Evolutionary conservation across 768 basidiomycete genomes (phyloP).

Genomic region (Neoboletus brunneissimus): DNA sequence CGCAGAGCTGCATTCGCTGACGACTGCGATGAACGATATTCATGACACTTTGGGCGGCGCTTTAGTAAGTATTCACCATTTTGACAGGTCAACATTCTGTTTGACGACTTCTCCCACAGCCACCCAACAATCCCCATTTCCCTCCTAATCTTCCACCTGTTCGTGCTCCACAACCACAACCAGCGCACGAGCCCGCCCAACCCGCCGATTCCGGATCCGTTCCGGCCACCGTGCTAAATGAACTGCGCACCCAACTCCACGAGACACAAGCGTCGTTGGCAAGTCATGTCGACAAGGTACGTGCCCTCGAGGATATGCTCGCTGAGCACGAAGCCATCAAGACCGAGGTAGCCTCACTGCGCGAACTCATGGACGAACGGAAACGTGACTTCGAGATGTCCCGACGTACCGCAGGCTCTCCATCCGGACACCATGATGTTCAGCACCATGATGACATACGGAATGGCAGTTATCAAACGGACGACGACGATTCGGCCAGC

Average conservation of each 20-base stretch:
- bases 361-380: constrained; percentile 69
- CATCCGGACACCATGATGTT: constrained; percentile 22
- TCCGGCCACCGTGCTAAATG: constrained; percentile 39
- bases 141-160: constrained; percentile 67
- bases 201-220: constrained; percentile 25
- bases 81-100: background rate
- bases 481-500: constrained; percentile 72
- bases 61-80: constrained; percentile 48
- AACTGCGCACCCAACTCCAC: constrained; percentile 78
- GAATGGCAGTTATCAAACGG: constrained; percentile 34
- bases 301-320: constrained; percentile 76
- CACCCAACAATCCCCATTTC: constrained; percentile 58
- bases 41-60: constrained; percentile 87
- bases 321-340: constrained; percentile 84
- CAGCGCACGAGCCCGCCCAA: constrained; percentile 26
- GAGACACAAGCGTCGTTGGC: constrained; percentile 81
- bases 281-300: constrained; percentile 78
- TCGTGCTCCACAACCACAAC: constrained; percentile 38
- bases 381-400: constrained; percentile 46
- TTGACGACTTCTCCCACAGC: constrained; percentile 39
- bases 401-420: constrained; percentile 21
- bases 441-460: constrained; percentile 18
- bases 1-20: constrained; percentile 75
- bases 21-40: constrained; percentile 82
- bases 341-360: constrained; percentile 68